Conservation (phyloP, 129 eudicot genomes). For the Lonicera japonica region DNA sequence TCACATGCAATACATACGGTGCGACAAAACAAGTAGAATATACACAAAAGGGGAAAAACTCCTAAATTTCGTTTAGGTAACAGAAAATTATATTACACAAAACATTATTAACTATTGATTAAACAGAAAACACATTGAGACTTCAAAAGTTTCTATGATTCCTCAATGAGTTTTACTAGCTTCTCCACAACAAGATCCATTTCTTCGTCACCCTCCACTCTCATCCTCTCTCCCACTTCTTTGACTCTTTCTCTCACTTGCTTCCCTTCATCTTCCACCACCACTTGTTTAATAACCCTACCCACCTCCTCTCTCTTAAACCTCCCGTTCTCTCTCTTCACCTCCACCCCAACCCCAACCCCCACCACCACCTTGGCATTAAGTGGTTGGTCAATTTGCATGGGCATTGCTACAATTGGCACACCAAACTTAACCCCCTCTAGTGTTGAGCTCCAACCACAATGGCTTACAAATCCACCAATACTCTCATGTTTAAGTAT, state of each 20-base stretch:
- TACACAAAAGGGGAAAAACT: too few species aligned
- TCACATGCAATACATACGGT: too few species aligned
- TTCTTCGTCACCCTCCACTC: not conserved
- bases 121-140: too few species aligned
- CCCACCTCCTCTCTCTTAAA: conserved; percentile 16
- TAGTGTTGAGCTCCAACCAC: conserved; percentile 23
- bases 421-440: conserved; percentile 28
- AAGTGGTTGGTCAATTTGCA: conserved; percentile 30
- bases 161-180: conserved; percentile 16
- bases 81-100: too few species aligned
- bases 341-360: conserved; percentile 25
- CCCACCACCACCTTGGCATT: conserved; percentile 29
- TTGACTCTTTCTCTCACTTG: conserved; percentile 6
- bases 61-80: too few species aligned
- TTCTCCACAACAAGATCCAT: conserved; percentile 12
- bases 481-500: conserved; percentile 3
- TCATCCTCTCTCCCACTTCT: not conserved
- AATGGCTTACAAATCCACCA: conserved; percentile 29
- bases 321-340: conserved; percentile 19
- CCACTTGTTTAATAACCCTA: conserved; percentile 16
- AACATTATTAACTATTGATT: too few species aligned
- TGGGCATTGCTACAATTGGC: conserved; percentile 34
- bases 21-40: too few species aligned
- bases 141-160: not conserved
- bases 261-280: conserved; percentile 13